Evolutionary conservation across 345 rosid genomes (phyloP).

Genomic region (Salix arbutifolia): DNA sequence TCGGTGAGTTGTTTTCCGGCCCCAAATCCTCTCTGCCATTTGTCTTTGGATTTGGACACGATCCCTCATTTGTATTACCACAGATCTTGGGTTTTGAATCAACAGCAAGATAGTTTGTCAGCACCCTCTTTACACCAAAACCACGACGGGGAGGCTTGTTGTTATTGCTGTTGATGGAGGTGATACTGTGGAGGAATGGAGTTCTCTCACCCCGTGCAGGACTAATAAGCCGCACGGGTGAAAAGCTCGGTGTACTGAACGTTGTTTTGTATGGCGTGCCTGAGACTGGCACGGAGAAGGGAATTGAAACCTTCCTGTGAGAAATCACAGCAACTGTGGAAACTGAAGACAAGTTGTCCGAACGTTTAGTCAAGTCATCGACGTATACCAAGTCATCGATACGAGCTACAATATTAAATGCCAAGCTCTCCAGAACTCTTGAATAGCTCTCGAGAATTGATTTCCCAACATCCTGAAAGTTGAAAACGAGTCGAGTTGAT

Average conservation of each 20-base stretch:
- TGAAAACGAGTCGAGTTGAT: background rate
- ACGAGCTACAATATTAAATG: constrained; percentile 87
- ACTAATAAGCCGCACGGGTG: constrained; percentile 60
- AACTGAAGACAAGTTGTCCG: constrained; percentile 56
- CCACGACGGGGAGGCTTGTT: constrained; percentile 64
- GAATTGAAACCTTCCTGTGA: constrained; percentile 47
- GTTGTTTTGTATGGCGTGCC: constrained; percentile 68
- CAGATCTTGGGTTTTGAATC: constrained; percentile 60
- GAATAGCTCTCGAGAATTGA: constrained; percentile 94
- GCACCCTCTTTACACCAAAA: constrained; percentile 74
- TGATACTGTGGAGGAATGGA: constrained; percentile 44
- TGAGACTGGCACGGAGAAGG: constrained; percentile 54
- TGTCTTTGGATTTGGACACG: constrained; percentile 26
- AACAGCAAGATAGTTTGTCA: constrained; percentile 72
- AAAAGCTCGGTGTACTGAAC: constrained; percentile 67
- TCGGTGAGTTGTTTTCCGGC: constrained; percentile 11
- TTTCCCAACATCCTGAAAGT: constrained; percentile 88
- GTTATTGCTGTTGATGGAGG: constrained; percentile 20
- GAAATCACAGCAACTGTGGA: constrained; percentile 46
- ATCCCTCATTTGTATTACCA: constrained; percentile 39
- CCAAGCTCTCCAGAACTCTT: constrained; percentile 88
- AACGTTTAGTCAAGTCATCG: constrained; percentile 75
- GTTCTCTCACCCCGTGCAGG: constrained; percentile 62
- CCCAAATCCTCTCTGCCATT: constrained; percentile 20
- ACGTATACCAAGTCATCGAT: constrained; percentile 85